phyloP scores from a whole-genome alignment of 2,329 filamentous ascomycete genomes.

The Ilyonectria mors-panacis region DNA sequence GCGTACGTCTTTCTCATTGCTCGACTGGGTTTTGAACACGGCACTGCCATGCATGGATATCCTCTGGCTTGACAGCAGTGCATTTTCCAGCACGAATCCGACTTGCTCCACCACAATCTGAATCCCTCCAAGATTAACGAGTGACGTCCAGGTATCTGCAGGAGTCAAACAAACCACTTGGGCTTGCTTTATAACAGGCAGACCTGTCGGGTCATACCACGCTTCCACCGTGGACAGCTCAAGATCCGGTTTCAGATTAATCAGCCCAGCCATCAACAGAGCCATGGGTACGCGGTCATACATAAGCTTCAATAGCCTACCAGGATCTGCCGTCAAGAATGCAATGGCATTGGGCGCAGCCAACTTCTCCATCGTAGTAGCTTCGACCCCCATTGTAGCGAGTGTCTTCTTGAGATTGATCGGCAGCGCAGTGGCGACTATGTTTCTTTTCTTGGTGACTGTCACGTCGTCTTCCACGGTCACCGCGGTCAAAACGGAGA shows the following conservation, averaged over 20 bases:
- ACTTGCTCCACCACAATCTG: background rate
- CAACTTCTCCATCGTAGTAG: background rate
- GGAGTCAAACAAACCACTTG: background rate
- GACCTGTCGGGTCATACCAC: constrained; percentile 1
- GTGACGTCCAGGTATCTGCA: background rate
- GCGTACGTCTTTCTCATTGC: background rate
- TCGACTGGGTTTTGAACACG: no score
- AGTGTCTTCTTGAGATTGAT: background rate
- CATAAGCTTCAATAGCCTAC: background rate
- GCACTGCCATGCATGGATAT: no score
- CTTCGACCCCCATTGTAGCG: background rate
- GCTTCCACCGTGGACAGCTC: background rate
- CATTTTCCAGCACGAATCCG: no score
- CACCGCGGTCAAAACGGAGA: no score
- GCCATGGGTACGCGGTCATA: no score
- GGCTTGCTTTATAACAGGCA: constrained; percentile 1
- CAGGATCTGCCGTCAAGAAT: background rate
- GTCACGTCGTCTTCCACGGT: no score
- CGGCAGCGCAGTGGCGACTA: background rate
- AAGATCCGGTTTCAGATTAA: no score
- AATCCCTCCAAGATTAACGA: background rate
- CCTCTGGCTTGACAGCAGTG: no score
- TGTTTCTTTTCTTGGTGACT: background rate
- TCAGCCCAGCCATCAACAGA: no score
- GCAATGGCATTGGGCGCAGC: background rate